phyloP scores from a whole-genome alignment of 306 rosid genomes.

The Ormosia emarginata region DNA sequence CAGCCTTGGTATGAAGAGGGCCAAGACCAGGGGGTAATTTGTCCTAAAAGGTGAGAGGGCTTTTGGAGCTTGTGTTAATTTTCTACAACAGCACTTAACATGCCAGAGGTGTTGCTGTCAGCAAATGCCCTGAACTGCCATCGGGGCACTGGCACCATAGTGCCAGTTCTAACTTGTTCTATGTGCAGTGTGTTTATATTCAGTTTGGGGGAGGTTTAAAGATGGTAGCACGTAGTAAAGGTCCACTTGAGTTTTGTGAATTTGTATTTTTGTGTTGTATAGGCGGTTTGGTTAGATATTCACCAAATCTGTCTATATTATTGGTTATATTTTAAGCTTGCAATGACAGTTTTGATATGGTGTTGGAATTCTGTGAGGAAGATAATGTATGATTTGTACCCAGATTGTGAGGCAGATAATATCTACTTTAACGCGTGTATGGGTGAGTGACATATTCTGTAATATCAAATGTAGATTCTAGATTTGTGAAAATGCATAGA shows the following conservation, averaged over 20 bases:
- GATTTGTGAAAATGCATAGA: conserved; percentile 8
- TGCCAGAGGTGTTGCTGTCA: conserved; percentile 50
- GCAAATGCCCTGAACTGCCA: conserved; percentile 55
- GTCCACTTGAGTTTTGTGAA: conserved; percentile 40
- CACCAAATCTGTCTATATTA: conserved; percentile 35
- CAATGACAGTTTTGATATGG: conserved; percentile 46
- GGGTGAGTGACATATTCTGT: conserved; percentile 38
- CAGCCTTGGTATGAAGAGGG: conserved; percentile 99
- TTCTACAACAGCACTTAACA: conserved; percentile 50
- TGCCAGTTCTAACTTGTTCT: conserved; percentile 64
- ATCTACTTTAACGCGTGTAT: conserved; percentile 32
- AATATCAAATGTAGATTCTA: conserved; percentile 31
- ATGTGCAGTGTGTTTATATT: conserved; percentile 73
- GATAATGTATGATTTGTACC: conserved; percentile 42
- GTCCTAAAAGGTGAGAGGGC: conserved; percentile 28
- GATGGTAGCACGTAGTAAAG: conserved; percentile 41
- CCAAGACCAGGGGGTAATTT: conserved; percentile 86
- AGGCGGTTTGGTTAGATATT: conserved; percentile 48
- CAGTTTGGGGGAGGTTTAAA: conserved; percentile 39
- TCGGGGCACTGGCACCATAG: conserved; percentile 80
- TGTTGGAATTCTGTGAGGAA: conserved; percentile 36
- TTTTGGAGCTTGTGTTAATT: conserved; percentile 57
- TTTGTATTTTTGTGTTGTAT: conserved; percentile 42
- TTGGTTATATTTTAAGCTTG: conserved; percentile 33
- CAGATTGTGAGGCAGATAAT: conserved; percentile 33